Conservation (phyloP, 805 yeast genomes). For the Ogataea methylovora region DNA sequence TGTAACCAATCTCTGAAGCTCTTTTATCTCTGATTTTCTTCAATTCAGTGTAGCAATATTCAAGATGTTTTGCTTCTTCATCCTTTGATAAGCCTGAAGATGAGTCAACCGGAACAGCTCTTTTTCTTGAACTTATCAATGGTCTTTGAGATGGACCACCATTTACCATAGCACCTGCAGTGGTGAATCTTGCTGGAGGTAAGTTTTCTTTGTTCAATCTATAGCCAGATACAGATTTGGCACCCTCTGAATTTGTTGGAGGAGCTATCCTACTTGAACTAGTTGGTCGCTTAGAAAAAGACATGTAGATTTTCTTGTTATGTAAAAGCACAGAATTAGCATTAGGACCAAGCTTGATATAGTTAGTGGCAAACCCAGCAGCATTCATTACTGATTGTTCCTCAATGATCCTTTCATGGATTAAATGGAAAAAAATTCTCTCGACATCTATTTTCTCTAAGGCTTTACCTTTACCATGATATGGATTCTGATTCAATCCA, state of each 20-base stretch:
- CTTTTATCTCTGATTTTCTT: constrained; percentile 33
- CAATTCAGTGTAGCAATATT: constrained; percentile 24
- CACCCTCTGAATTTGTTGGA: neutral
- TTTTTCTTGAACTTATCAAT: too few relatives aligned
- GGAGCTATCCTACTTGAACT: neutral
- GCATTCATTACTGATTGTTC: constrained; percentile 70
- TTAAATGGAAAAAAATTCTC: constrained; percentile 72
- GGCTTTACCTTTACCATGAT: constrained; percentile 64
- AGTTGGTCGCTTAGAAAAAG: constrained; percentile 28
- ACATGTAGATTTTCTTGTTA: constrained; percentile 39
- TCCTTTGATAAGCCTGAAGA: neutral
- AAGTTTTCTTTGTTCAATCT: neutral
- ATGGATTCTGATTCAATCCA: constrained; percentile 54
- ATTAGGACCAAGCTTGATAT: constrained; percentile 56
- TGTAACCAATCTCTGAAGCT: constrained; percentile 32
- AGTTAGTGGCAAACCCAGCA: constrained; percentile 76
- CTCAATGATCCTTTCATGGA: constrained; percentile 54
- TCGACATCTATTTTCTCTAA: constrained; percentile 67
- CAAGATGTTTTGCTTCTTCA: constrained; percentile 21
- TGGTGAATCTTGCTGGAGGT: neutral
- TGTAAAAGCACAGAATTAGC: constrained; percentile 42
- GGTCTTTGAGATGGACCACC: too few relatives aligned
- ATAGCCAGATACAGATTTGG: neutral
- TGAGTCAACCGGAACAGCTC: too few relatives aligned
- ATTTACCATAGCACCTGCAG: neutral